Conservation (phyloP, 179 eudicot genomes). For the Vitellaria paradoxa region DNA sequence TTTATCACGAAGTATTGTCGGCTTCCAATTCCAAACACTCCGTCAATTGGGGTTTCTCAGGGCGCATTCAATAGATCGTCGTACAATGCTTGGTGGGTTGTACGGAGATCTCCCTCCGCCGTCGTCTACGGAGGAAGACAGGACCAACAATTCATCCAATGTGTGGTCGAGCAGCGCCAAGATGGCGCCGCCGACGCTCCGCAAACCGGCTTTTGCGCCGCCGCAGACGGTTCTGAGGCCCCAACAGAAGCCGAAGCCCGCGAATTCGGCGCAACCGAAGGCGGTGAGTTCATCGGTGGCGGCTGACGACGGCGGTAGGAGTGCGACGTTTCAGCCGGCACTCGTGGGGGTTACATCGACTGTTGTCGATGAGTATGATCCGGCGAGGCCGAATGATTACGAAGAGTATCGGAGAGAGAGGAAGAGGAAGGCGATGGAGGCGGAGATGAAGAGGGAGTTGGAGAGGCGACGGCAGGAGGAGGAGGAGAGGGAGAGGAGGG, state of each 20-base stretch:
- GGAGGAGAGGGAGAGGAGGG: constrained; percentile 41
- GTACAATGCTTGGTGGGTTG: constrained; percentile 76
- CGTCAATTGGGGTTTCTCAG: not conserved
- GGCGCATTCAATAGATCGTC: not conserved
- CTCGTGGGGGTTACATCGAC: constrained; percentile 67
- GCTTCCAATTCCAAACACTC: not conserved
- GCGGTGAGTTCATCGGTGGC: not conserved
- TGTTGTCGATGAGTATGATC: constrained; percentile 82
- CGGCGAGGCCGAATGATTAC: constrained; percentile 80
- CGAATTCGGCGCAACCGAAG: constrained; percentile 13
- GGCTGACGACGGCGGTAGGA: constrained; percentile 17
- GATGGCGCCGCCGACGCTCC: constrained; percentile 89
- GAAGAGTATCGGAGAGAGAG: constrained; percentile 77
- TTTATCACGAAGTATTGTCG: not conserved
- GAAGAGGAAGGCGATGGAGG: constrained; percentile 57
- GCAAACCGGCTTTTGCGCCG: constrained; percentile 59
- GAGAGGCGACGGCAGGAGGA: constrained; percentile 55
- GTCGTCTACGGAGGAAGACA: constrained; percentile 59
- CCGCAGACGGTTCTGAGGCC: constrained; percentile 52
- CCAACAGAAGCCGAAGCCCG: constrained; percentile 34
- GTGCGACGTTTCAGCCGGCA: constrained; percentile 47
- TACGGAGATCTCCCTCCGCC: constrained; percentile 98
- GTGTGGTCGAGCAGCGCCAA: constrained; percentile 86
- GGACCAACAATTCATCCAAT: constrained; percentile 35
- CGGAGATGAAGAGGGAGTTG: constrained; percentile 53